These are phyloP conservation scores for Akebia trifoliata DNA, from an alignment of 164 flowering plant genomes.

Conservation along the genomic window DNA sequence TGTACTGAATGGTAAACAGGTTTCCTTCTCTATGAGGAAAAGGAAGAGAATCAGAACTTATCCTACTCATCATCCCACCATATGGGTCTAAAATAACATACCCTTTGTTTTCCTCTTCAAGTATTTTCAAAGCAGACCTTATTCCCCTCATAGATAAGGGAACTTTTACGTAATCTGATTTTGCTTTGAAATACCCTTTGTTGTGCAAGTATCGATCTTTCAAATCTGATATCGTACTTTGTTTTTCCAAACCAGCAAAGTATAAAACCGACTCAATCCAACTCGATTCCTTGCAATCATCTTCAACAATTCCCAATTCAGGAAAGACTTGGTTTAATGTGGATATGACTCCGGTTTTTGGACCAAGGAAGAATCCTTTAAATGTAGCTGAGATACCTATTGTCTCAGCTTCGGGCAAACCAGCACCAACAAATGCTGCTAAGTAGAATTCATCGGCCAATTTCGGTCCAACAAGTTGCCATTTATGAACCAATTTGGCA, in stretches of 20 bases:
- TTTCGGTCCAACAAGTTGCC: slow-evolving; percentile 19
- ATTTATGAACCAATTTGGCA: slow-evolving; percentile 17
- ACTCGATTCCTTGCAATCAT: slow-evolving; percentile 23
- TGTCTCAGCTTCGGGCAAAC: slow-evolving; percentile 6
- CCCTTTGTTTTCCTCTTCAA: slow-evolving; percentile 23
- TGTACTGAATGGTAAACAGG: slow-evolving; percentile 23
- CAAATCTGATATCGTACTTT: slow-evolving; percentile 16
- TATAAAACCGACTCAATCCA: slow-evolving; percentile 26
- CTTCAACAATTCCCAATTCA: slow-evolving; percentile 12
- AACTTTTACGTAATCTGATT: slow-evolving; percentile 20
- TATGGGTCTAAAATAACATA: slow-evolving; percentile 30
- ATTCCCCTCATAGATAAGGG: slow-evolving; percentile 18
- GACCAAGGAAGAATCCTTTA: slow-evolving; percentile 24
- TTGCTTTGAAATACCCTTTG: slow-evolving; percentile 25
- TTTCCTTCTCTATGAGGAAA: slow-evolving; percentile 29
- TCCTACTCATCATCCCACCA: slow-evolving; percentile 24
- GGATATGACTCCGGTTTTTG: not conserved
- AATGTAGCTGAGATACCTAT: slow-evolving; percentile 19
- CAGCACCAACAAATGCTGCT: slow-evolving; percentile 17
- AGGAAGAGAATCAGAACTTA: slow-evolving; percentile 13
- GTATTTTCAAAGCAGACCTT: not conserved
- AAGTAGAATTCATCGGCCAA: slow-evolving; percentile 17
- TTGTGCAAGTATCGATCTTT: slow-evolving; percentile 19
- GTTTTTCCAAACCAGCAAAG: slow-evolving; percentile 16
- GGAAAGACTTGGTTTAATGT: slow-evolving; percentile 16